Conservation (phyloP, 257 asterid genomes). For the Avicennia marina region DNA sequence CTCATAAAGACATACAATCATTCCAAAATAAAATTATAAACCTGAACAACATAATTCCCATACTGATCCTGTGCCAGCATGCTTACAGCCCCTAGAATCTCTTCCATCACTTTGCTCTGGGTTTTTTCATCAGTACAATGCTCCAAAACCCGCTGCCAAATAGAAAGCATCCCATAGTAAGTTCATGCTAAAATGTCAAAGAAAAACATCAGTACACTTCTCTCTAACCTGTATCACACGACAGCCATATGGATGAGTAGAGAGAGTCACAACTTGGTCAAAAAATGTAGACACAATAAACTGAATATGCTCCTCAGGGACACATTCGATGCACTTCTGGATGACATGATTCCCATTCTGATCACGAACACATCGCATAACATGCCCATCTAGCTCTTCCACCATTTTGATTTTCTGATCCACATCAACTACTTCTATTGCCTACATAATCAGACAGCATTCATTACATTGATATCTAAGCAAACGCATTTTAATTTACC, state of each 20-base stretch:
- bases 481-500: conserved; percentile 8
- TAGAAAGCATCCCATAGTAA: conserved; percentile 1
- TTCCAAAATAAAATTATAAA: conserved; percentile 15
- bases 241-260: conserved; percentile 97
- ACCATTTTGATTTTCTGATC: conserved; percentile 94
- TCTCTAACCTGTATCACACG: conserved; percentile 84
- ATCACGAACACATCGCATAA: conserved; percentile 97
- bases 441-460: conserved; percentile 38
- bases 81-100: conserved; percentile 83
- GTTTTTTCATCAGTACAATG: conserved; percentile 67
- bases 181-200: neutral
- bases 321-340: conserved; percentile 95
- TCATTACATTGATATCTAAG: neutral
- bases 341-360: conserved; percentile 94
- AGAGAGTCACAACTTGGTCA: conserved; percentile 87
- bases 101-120: conserved; percentile 88
- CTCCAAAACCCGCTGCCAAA: conserved; percentile 77
- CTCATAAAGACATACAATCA: neutral
- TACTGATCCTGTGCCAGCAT: conserved; percentile 95
- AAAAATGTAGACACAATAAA: conserved; percentile 72
- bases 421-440: conserved; percentile 87
- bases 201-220: neutral
- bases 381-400: conserved; percentile 86
- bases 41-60: conserved; percentile 98
- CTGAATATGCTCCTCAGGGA: conserved; percentile 80